A percentile compares a stretch with the other conserved stretches of the same genome.
phyloP scores from a whole-genome alignment of 2,329 filamentous ascomycete genomes.

The Pseudocercospora vitis region DNA sequence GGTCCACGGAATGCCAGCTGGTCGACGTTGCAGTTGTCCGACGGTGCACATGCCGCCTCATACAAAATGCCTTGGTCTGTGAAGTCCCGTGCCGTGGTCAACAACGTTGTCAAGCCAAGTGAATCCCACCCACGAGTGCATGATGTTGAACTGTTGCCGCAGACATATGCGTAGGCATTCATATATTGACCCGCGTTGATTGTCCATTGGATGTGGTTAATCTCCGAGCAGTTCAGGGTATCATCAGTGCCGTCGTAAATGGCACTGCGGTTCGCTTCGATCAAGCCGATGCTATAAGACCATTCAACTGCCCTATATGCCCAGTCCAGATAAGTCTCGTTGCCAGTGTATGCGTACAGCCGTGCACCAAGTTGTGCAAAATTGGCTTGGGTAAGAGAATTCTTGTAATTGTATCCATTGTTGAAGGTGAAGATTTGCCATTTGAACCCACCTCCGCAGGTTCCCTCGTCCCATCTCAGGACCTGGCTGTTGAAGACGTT shows the following conservation, averaged over 20 bases:
- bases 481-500: conserved; percentile 78
- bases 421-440: conserved; percentile 84
- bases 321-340: conserved; percentile 63
- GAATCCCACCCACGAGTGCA: conserved; percentile 28
- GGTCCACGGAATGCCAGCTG: conserved; percentile 73
- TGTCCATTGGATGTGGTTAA: conserved; percentile 58
- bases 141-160: conserved; percentile 5
- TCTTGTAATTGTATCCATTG: conserved; percentile 79
- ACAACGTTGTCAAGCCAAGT: conserved; percentile 10
- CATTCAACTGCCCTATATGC: conserved; percentile 67
- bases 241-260: conserved; percentile 65
- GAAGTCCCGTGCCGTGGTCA: conserved; percentile 47
- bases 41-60: conserved; percentile 67
- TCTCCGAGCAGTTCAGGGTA: conserved; percentile 54
- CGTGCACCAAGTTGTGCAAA: conserved; percentile 75
- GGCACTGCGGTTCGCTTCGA: conserved; percentile 48
- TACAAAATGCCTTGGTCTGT: conserved; percentile 52
- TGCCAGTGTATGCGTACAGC: conserved; percentile 40
- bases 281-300: conserved; percentile 57
- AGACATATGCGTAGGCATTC: conserved; percentile 59
- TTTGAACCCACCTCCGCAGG: conserved; percentile 71
- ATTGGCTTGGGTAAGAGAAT: conserved; percentile 76
- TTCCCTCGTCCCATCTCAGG: conserved; percentile 63
- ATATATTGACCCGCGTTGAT: conserved; percentile 67
- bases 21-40: conserved; percentile 64